These are phyloP conservation scores for Boletellus ananiceps DNA, from an alignment of 768 basidiomycete genomes.

Conservation along the genomic window DNA sequence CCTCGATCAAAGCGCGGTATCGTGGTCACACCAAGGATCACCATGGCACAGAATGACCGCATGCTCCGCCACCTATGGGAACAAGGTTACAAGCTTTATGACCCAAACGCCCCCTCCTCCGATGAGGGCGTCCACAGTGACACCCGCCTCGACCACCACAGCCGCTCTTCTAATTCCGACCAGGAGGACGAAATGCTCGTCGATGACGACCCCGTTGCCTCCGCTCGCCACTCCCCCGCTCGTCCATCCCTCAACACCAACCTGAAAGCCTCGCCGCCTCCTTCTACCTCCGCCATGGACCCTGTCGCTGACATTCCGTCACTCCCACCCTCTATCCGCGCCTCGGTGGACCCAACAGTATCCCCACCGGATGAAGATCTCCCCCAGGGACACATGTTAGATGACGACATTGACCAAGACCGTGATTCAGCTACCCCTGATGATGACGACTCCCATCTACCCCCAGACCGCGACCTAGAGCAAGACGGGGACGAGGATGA, in stretches of 20 bases:
- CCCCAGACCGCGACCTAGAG: slow-evolving; percentile 15
- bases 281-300: slow-evolving; percentile 14
- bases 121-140: slow-evolving; percentile 18
- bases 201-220: slow-evolving; percentile 27
- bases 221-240: slow-evolving; percentile 20
- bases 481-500: slow-evolving; percentile 34
- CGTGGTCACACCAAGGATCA: not conserved
- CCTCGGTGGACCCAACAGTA: slow-evolving; percentile 17
- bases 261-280: slow-evolving; percentile 6
- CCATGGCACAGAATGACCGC: not conserved
- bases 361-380: slow-evolving; percentile 16
- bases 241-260: slow-evolving; percentile 18
- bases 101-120: slow-evolving; percentile 16
- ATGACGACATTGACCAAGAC: slow-evolving; percentile 28
- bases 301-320: slow-evolving; percentile 19
- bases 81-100: slow-evolving; percentile 14
- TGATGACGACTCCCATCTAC: slow-evolving; percentile 21
- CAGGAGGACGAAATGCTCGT: slow-evolving; percentile 26
- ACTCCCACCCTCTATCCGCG: slow-evolving; percentile 17
- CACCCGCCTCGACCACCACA: not conserved
- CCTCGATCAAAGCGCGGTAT: slow-evolving; percentile 19
- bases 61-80: slow-evolving; percentile 15
- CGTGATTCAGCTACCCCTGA: slow-evolving; percentile 16
- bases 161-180: slow-evolving; percentile 8
- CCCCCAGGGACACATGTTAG: slow-evolving; percentile 15